phyloP scores from a whole-genome alignment of 305 asterid genomes.

The Fraxinus xanthoxyloides region DNA sequence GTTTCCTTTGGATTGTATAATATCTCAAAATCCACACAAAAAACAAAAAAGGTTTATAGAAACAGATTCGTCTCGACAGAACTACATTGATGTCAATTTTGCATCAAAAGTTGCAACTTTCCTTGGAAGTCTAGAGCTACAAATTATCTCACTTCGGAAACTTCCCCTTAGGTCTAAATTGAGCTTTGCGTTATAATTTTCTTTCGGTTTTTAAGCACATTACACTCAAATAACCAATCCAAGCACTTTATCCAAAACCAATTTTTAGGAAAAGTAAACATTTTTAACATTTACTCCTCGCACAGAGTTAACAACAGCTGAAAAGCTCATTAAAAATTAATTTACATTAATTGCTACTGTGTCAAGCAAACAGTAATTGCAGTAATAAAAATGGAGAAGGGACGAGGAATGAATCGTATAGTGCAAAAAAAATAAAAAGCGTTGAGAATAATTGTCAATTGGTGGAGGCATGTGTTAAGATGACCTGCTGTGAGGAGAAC shows the following conservation, averaged over 20 bases:
- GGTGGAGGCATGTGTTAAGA: constrained; percentile 4
- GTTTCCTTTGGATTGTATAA: neutral
- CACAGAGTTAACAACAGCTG: neutral
- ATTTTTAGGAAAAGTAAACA: neutral
- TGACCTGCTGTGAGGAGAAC: constrained; percentile 62
- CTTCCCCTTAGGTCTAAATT: constrained; percentile 1
- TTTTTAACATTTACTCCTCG: neutral
- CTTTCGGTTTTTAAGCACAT: constrained; percentile 19
- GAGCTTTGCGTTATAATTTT: neutral
- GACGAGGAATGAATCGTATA: neutral
- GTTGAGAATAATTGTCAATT: neutral
- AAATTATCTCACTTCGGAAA: neutral
- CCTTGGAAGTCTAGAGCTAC: neutral
- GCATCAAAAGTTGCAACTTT: neutral
- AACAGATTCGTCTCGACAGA: neutral
- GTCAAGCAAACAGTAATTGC: neutral
- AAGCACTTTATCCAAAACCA: constrained; percentile 1
- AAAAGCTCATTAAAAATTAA: neutral
- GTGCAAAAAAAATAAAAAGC: neutral
- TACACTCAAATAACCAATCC: neutral
- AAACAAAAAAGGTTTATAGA: no score
- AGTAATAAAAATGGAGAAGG: neutral
- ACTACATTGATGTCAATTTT: neutral
- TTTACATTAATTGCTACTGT: neutral
- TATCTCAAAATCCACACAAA: neutral